Percentiles rank a stretch among this genome's conserved stretches.
These are phyloP conservation scores for Aspergillus hancockii DNA, from an alignment of 495 filamentous ascomycete genomes.

Conservation along the genomic window DNA sequence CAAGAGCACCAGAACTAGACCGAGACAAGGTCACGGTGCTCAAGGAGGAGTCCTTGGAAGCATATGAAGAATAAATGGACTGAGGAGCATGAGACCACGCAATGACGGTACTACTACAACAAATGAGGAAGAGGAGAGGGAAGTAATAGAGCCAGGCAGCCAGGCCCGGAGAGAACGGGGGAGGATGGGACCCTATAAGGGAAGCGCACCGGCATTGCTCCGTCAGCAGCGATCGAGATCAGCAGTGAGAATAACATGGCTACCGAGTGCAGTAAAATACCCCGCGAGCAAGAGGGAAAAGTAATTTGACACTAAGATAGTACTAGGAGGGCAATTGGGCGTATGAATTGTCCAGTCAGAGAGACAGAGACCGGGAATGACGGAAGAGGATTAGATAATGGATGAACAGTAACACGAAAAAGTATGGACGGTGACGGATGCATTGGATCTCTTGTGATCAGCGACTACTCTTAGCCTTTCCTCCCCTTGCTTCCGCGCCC, in stretches of 20 bases:
- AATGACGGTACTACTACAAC: constrained; percentile 2
- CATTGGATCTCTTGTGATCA: constrained; percentile 12
- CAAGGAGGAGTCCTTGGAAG: constrained; percentile 13
- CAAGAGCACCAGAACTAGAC: constrained; percentile 9
- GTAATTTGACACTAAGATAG: neutral
- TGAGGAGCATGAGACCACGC: constrained; percentile 6
- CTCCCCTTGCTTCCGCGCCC: constrained; percentile 20
- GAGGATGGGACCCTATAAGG: constrained; percentile 27
- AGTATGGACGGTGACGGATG: constrained; percentile 23
- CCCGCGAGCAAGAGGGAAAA: constrained; percentile 19
- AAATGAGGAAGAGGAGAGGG: constrained; percentile 8
- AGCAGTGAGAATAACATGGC: constrained; percentile 16
- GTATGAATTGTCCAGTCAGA: constrained; percentile 15
- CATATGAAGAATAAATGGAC: neutral
- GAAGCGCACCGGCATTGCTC: constrained; percentile 17
- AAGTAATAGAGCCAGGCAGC: constrained; percentile 16
- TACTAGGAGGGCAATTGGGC: neutral
- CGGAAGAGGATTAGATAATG: constrained; percentile 30
- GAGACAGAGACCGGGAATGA: constrained; percentile 19
- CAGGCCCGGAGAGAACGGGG: constrained; percentile 15
- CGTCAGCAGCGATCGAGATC: constrained; percentile 28
- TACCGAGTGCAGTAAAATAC: constrained; percentile 28
- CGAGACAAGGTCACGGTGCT: constrained; percentile 16
- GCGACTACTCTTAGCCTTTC: neutral
- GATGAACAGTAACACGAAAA: constrained; percentile 10